Base-by-base conservation (phyloP, 345 rosid genomes). In the Rubroshorea leprosula region DNA sequence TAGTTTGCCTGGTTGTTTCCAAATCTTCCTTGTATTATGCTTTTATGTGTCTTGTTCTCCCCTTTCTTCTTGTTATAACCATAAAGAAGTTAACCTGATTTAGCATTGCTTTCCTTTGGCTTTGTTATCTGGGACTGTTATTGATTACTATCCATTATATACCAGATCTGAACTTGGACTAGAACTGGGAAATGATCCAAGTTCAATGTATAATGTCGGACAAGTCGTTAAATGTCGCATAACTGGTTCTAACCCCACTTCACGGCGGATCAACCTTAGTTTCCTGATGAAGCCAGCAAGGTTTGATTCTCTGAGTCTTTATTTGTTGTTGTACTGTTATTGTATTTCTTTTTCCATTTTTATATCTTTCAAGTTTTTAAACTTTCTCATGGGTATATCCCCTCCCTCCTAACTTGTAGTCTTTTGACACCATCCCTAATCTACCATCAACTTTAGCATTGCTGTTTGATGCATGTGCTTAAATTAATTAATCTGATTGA, bases 141-240 rank as follows among this genome's bases (percentile, higher is more conserved):
- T 61, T 57, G 67, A 51, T 61, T 70, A 23, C 59, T 68, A 45
- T 63, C 68, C 53, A 7, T 63, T 67, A 47, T 63, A 21, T 17
- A 70, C 26, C 92, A 93, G 97, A 68, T 83, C 77, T 60, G 99
- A 93, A 71, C 91, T 93, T 73, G 97, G 97, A 48, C 66, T 93
- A 64, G 90, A 80, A 55, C 78, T 86, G 43, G 96, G 96, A 60
- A 52, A 71, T 29, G 87, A 89, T 61, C 86, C 94, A 59, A 70
- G 67, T 60, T 74, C 80, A 23, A 72, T 72, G 75, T 84, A 81
- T 80, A 94, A 85, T 74, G 91, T 79, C 41, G 99, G 94, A n/a
- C 82, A 93, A 80, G 99, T 85, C 57, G 84, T 93, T 71, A 89
- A 93, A 80, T 93, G 99, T 81, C 80, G 96, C 75, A 78, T 93